Conservation (phyloP, 768 basidiomycete species). For the Boletus eberwhitei region DNA sequence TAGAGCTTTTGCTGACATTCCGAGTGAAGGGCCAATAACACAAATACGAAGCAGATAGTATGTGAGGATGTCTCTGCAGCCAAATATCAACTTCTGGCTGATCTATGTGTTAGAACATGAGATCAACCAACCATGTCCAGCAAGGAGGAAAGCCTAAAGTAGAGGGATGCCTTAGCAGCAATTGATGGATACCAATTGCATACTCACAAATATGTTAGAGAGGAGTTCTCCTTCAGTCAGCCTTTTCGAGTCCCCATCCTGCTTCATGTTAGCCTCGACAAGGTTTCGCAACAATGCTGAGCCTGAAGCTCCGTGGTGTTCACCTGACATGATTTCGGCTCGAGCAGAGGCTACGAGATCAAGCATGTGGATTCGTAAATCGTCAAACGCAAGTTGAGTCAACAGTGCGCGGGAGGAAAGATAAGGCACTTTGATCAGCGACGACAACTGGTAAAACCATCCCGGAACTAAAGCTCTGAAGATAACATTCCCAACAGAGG, state of each 20-base stretch:
- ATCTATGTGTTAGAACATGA: neutral
- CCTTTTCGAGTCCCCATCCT: conserved; percentile 28
- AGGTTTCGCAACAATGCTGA: conserved; percentile 43
- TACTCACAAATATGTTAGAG: conserved; percentile 47
- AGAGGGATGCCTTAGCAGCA: neutral
- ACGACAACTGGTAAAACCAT: conserved; percentile 29
- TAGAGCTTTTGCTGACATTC: conserved; percentile 45
- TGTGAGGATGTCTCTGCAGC: conserved; percentile 47
- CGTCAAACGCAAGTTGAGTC: conserved; percentile 34
- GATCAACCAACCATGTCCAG: conserved; percentile 42
- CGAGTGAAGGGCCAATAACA: conserved; percentile 48
- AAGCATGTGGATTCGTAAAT: conserved; percentile 39
- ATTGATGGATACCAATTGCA: neutral
- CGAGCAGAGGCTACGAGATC: conserved; percentile 40
- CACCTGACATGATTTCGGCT: conserved; percentile 31
- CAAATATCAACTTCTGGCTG: conserved; percentile 3
- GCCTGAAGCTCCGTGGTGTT: conserved; percentile 20
- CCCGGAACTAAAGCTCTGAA: conserved; percentile 33
- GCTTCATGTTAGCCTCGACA: conserved; percentile 45
- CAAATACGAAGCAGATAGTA: conserved; percentile 41
- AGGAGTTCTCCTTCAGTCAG: conserved; percentile 45
- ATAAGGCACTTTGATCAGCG: conserved; percentile 32
- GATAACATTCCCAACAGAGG: conserved; percentile 21
- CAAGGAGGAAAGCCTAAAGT: conserved; percentile 42
- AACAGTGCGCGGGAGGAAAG: conserved; percentile 31